Percentiles rank a stretch among this genome's conserved stretches.
These are phyloP conservation scores for Hippophae gyantsensis DNA, from an alignment of 306 rosid species.

Conservation along the genomic window DNA sequence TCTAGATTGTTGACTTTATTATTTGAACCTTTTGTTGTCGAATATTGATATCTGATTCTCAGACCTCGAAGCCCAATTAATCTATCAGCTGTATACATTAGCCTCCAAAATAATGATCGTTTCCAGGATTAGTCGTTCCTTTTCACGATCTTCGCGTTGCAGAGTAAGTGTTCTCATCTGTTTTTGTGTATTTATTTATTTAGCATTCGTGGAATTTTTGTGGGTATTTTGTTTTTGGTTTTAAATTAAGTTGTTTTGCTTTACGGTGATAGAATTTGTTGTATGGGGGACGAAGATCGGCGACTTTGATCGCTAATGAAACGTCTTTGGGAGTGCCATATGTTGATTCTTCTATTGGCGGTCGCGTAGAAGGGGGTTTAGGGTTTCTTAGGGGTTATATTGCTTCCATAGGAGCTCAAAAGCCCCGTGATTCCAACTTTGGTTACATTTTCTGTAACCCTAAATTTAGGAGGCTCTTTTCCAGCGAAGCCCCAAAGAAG, in stretches of 20 bases:
- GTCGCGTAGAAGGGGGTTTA: constrained; percentile 41
- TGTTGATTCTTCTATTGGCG: constrained; percentile 26
- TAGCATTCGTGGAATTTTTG: neutral
- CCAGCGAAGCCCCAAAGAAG: constrained; percentile 77
- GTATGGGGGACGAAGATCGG: constrained; percentile 40
- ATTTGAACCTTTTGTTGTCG: too few species aligned
- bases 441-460: constrained; percentile 48
- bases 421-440: constrained; percentile 33
- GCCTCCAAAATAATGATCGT: constrained; percentile 29
- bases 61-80: too few species aligned
- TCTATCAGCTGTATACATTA: too few species aligned
- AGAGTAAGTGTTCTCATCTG: constrained; percentile 27
- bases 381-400: constrained; percentile 52
- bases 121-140: constrained; percentile 55
- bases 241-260: neutral
- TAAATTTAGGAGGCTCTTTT: constrained; percentile 50
- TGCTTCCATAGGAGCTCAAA: constrained; percentile 38
- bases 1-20: too few species aligned
- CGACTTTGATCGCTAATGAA: constrained; percentile 24
- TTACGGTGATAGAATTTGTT: constrained; percentile 37
- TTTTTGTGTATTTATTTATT: neutral
- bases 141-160: constrained; percentile 54
- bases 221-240: neutral
- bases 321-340: constrained; percentile 23
- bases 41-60: too few species aligned